Evolutionary conservation across 73 alveolate species (phyloP).

Genomic region (Paramecium pentaurelia): DNA sequence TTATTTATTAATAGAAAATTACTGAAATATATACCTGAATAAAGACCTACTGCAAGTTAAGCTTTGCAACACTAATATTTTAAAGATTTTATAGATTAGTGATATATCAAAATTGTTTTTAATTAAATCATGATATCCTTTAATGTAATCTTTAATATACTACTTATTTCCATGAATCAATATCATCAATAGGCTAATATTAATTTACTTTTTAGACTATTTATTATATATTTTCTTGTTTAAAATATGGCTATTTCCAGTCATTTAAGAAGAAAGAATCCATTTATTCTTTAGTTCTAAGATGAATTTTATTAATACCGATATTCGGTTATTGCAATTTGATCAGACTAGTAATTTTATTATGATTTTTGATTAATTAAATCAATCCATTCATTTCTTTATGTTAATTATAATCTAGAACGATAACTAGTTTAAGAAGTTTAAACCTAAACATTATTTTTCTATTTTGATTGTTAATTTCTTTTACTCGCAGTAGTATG

Average conservation of each 20-base stretch:
- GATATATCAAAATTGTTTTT: background rate
- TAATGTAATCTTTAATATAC: background rate
- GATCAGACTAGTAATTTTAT: background rate
- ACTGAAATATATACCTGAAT: conserved; percentile 50
- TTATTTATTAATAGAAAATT: background rate
- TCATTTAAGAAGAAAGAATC: background rate
- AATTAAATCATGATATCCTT: background rate
- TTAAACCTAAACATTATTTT: background rate
- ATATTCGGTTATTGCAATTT: conserved; percentile 14
- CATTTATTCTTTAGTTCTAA: background rate
- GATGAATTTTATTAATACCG: background rate
- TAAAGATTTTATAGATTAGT: conserved; percentile 13
- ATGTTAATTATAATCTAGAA: background rate
- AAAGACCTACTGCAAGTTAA: conserved; percentile 46
- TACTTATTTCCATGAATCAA: background rate
- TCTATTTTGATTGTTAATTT: conserved; percentile 12
- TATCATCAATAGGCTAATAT: background rate
- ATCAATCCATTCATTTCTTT: conserved; percentile 16
- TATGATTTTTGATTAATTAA: background rate
- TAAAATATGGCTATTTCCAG: conserved; percentile 19
- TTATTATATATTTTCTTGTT: background rate
- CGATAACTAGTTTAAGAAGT: conserved; percentile 17
- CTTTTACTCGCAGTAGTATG: conserved; percentile 28
- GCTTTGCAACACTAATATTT: conserved; percentile 54
- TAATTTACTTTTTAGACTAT: background rate